Evolutionary conservation across 202 grass and related monocot species (phyloP).

Genomic region (Bolboschoenoplectus hybrid): DNA sequence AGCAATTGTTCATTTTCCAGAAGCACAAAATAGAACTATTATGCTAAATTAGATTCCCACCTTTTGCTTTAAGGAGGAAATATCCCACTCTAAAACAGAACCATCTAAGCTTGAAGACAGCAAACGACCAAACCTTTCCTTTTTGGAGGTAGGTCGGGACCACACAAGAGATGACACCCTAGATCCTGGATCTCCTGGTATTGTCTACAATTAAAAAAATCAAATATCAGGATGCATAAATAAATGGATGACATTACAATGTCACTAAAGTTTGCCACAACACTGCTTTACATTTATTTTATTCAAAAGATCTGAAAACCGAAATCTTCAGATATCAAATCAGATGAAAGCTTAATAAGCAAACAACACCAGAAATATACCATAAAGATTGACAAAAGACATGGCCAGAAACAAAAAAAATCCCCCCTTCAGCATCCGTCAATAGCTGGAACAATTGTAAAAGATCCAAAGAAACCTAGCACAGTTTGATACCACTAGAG

Average conservation of each 20-base stretch:
- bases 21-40: conserved; percentile 32
- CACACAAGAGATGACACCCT: conserved; percentile 85
- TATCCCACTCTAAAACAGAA: conserved; percentile 86
- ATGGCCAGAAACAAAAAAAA: too few species aligned
- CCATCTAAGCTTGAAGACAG: conserved; percentile 86
- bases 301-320: neutral
- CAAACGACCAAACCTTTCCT: conserved; percentile 54
- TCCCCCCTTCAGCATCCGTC: neutral
- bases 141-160: conserved; percentile 42
- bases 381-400: conserved; percentile 10
- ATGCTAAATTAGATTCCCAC: conserved; percentile 37
- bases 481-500: too few species aligned
- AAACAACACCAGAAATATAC: neutral
- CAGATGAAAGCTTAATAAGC: too few species aligned
- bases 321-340: too few species aligned
- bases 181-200: conserved; percentile 59
- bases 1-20: neutral
- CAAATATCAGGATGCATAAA: neutral
- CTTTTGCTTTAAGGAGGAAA: conserved; percentile 70
- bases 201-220: conserved; percentile 59
- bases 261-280: neutral
- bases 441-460: neutral
- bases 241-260: neutral
- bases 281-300: neutral
- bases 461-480: too few species aligned